These are phyloP conservation scores for Pseudisothecium myosuroides DNA, from an alignment of 225 moss, liverwort and hornwort species.

Conservation along the genomic window DNA sequence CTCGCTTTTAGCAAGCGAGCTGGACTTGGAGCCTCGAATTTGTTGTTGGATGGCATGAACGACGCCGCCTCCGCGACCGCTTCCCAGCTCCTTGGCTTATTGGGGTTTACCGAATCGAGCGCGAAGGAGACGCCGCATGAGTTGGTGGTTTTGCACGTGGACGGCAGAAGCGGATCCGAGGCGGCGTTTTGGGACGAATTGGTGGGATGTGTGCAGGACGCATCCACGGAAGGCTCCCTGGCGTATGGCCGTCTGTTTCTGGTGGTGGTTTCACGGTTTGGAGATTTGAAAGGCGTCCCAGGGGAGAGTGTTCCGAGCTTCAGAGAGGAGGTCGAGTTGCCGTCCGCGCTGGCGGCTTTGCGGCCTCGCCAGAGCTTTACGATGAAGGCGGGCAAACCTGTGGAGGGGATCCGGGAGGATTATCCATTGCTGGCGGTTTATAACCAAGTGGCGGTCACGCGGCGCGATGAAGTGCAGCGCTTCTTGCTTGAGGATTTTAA, in stretches of 20 bases:
- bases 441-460: conserved; percentile 73
- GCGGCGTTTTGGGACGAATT: conserved; percentile 46
- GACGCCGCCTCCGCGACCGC: neutral
- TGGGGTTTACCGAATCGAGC: conserved; percentile 42
- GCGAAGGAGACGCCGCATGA: conserved; percentile 35
- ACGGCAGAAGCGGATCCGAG: conserved; percentile 13
- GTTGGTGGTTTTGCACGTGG: conserved; percentile 56
- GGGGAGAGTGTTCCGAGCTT: conserved; percentile 11
- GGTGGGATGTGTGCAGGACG: conserved; percentile 35
- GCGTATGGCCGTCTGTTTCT: conserved; percentile 67
- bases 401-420: conserved; percentile 68
- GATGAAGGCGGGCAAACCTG: conserved; percentile 60
- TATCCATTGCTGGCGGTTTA: conserved; percentile 75
- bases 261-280: conserved; percentile 69
- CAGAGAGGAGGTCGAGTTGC: conserved; percentile 8
- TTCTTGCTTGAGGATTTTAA: conserved; percentile 60
- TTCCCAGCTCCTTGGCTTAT: conserved; percentile 20
- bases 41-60: neutral
- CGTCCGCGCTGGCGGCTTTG: conserved; percentile 35
- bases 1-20: conserved; percentile 28
- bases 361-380: conserved; percentile 78
- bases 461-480: conserved; percentile 62
- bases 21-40: conserved; percentile 8
- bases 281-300: neutral
- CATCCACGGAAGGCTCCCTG: conserved; percentile 53